Evolutionary conservation across 257 asterid species (phyloP), one percentile per base, ranked within the genome.

Genomic region (Cynanchum wilfordii): DNA sequence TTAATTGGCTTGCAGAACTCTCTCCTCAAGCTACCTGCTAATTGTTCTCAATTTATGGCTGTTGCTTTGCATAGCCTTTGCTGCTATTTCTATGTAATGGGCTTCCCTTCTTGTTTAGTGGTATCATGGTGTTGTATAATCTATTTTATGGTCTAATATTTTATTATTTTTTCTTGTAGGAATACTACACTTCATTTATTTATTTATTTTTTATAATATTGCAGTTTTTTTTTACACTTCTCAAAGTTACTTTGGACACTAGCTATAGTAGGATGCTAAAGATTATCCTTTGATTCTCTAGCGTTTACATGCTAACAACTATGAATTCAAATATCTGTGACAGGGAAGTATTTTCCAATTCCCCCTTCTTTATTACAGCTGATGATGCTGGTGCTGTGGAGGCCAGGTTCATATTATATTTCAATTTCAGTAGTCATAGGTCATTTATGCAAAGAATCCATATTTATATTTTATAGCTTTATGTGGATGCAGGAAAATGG

Each of bases 301-400:
- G 40, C 44, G 29, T 22, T 68, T 75, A 19, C 2, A 5, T 36
- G 59, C 72, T 69, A 51, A 65, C 79, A 74, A 55, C 57, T 64
- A 19, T 9, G 16, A 36, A 62, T 20, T 64, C 24, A 64, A 65
- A 75, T 73, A 70, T 77, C 69, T 79, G 76, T 76, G 76, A 69
- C 93, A 95, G 99, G 84, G 97, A 87, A 69, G 89, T 95, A 70
- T 87, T 95, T 82, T 75, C 89, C 42, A 95, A 95, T 78, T 86
- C 99, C 73, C 99, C 99, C 36, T 95, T 94, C 81, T 85, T 95
- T 76, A 92, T 95, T 73, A 78, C 85, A 54, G 98, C 99, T 19
- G 97, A 90, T 76, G 97, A 90, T 76, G 90, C 95, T 73, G 98
- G 97, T 81, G 78, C 93, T 71, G 77, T 84, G 77, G 83, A 83